Conservation (phyloP, 306 rosid genomes). For the Dryas drummondii region DNA sequence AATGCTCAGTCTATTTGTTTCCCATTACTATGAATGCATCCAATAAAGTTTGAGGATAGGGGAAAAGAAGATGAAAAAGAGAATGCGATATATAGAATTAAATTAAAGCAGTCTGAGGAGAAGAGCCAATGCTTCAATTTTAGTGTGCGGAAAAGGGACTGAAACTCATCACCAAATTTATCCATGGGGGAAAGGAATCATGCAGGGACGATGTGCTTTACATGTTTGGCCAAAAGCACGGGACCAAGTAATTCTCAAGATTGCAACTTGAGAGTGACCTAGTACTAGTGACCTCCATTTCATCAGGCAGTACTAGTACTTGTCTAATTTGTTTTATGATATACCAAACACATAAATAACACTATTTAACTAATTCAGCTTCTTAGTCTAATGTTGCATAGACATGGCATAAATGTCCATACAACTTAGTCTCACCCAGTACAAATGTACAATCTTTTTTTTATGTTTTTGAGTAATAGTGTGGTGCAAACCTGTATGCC, state of each 20-base stretch:
- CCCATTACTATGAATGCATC: conserved; percentile 28
- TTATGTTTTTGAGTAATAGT: no score
- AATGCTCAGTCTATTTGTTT: conserved; percentile 43
- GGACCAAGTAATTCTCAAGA: conserved; percentile 47
- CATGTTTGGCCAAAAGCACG: conserved; percentile 24
- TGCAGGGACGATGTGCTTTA: conserved; percentile 15
- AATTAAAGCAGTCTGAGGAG: conserved; percentile 7
- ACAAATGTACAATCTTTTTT: no score
- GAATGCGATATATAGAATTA: conserved; percentile 5
- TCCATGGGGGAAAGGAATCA: background rate
- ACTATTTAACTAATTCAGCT: no score
- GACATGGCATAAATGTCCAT: no score
- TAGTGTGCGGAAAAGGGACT: background rate
- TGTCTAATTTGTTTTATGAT: background rate
- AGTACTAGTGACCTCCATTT: conserved; percentile 2
- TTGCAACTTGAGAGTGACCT: conserved; percentile 13
- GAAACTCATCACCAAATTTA: conserved; percentile 8
- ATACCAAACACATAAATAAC: no score
- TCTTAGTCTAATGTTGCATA: no score
- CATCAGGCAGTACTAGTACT: conserved; percentile 30
- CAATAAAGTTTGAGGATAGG: conserved; percentile 24
- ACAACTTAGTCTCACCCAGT: no score
- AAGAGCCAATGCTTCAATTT: conserved; percentile 13
- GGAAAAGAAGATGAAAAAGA: conserved; percentile 11
- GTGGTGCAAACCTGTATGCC: no score